Percentiles rank a stretch among this genome's conserved stretches.
Conservation (phyloP, 306 rosid species). For the Cicer chorassanicum region DNA sequence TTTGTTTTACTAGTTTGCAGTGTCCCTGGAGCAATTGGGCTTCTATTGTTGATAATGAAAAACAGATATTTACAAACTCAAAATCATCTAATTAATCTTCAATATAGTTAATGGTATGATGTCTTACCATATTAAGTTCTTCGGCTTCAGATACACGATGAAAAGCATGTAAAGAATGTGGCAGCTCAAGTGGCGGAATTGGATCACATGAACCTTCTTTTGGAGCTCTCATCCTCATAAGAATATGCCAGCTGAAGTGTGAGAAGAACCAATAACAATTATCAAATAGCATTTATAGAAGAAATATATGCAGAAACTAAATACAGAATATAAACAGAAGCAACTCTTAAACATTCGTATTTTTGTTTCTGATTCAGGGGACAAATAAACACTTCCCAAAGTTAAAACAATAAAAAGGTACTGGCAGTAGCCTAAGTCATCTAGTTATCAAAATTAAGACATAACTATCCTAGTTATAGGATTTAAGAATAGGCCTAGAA, state of each 20-base stretch:
- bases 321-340: slow-evolving; percentile 3
- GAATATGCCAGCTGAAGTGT: slow-evolving; percentile 78
- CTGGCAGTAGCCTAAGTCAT: slow-evolving; percentile 16
- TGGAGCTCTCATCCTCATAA: slow-evolving; percentile 93
- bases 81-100: slow-evolving; percentile 26
- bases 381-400: background rate
- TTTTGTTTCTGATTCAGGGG: slow-evolving; percentile 3
- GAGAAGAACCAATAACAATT: slow-evolving; percentile 43
- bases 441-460: background rate
- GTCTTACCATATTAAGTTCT: slow-evolving; percentile 66
- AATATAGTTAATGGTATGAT: background rate
- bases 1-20: slow-evolving; percentile 19
- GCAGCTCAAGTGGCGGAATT: slow-evolving; percentile 91
- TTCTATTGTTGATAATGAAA: background rate
- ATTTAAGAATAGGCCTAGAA: slow-evolving; percentile 25
- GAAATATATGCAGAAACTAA: slow-evolving; percentile 10
- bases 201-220: slow-evolving; percentile 80
- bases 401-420: slow-evolving; percentile 12
- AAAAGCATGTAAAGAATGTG: slow-evolving; percentile 91
- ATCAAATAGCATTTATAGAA: slow-evolving; percentile 29
- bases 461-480: background rate
- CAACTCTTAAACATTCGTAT: slow-evolving; percentile 17
- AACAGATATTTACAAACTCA: slow-evolving; percentile 10
- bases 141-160: slow-evolving; percentile 76
- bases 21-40: slow-evolving; percentile 20